Conservation (phyloP, 2,329 filamentous ascomycete genomes). For the Onygenales sp. region DNA sequence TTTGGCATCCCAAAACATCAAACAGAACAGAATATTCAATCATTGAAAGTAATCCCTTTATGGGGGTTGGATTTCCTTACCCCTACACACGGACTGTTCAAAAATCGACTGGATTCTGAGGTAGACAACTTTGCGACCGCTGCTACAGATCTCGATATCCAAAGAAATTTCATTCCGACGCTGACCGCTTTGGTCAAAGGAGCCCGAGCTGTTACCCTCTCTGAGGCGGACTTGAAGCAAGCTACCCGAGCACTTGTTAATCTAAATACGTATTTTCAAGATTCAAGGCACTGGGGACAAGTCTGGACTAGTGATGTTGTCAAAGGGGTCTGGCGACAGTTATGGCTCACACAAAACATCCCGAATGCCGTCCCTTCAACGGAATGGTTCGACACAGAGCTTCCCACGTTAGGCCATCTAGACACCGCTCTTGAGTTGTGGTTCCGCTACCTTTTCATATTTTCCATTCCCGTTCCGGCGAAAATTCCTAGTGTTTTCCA, state of each 20-base stretch:
- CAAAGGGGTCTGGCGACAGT: slow-evolving; percentile 36
- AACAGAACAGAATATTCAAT: slow-evolving; percentile 46
- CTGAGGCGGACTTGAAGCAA: slow-evolving; percentile 34
- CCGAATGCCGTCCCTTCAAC: slow-evolving; percentile 26
- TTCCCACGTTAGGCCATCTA: slow-evolving; percentile 27
- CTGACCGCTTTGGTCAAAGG: slow-evolving; percentile 42
- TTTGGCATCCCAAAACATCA: slow-evolving; percentile 48
- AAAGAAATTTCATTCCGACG: slow-evolving; percentile 45
- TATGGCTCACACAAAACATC: slow-evolving; percentile 40
- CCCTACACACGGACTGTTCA: slow-evolving; percentile 45
- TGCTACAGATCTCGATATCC: slow-evolving; percentile 39
- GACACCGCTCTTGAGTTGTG: slow-evolving; percentile 31
- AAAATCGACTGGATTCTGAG: slow-evolving; percentile 44
- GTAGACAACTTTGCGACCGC: slow-evolving; percentile 39
- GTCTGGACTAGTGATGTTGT: slow-evolving; percentile 40
- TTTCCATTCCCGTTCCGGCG: slow-evolving; percentile 48
- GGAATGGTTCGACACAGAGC: slow-evolving; percentile 29
- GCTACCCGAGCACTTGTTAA: slow-evolving; percentile 41
- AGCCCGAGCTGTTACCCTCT: slow-evolving; percentile 37
- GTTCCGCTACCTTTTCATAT: slow-evolving; percentile 44
- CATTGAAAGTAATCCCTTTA: slow-evolving; percentile 44
- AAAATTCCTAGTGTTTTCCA: slow-evolving; percentile 52
- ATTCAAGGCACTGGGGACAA: slow-evolving; percentile 38
- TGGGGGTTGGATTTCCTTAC: slow-evolving; percentile 47
- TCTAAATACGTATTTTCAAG: slow-evolving; percentile 42